Conservation (phyloP, 257 asterid species). For the Paulownia fortunei region DNA sequence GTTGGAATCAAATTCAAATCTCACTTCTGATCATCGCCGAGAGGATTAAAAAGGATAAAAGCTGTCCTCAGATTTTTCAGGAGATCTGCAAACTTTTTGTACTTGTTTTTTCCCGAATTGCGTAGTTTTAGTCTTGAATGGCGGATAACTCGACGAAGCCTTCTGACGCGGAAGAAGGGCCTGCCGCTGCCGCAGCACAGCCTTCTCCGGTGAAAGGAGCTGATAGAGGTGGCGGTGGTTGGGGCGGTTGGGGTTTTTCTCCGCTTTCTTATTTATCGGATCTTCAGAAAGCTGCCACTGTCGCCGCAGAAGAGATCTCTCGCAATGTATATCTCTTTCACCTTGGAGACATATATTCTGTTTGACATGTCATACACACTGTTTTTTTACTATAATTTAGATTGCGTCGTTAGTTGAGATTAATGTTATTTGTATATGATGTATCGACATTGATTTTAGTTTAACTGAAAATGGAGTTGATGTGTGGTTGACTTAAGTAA, state of each 20-base stretch:
- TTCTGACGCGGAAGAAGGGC: slow-evolving; percentile 40
- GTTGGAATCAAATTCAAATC: neutral
- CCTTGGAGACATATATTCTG: neutral
- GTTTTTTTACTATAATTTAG: neutral
- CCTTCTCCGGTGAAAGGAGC: slow-evolving; percentile 35
- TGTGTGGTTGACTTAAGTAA: neutral
- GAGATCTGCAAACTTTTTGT: no score
- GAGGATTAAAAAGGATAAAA: neutral
- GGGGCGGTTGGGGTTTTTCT: slow-evolving; percentile 94
- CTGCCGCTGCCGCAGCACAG: slow-evolving; percentile 30
- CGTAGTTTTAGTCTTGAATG: slow-evolving; percentile 39
- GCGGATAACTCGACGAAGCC: slow-evolving; percentile 54
- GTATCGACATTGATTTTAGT: neutral
- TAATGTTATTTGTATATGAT: neutral
- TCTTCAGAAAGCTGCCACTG: slow-evolving; percentile 82
- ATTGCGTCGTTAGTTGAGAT: slow-evolving; percentile 7
- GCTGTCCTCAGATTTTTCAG: neutral
- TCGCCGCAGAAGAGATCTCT: slow-evolving; percentile 92
- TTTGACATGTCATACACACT: neutral
- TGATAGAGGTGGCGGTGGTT: slow-evolving; percentile 61
- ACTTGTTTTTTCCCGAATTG: neutral
- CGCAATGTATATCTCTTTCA: slow-evolving; percentile 62
- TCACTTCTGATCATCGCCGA: neutral
- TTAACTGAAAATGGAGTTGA: neutral
- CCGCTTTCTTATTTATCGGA: slow-evolving; percentile 80